These are phyloP conservation scores for Blastobotrys arbuscula DNA, from an alignment of 1,139 yeast genomes.

Conservation along the genomic window DNA sequence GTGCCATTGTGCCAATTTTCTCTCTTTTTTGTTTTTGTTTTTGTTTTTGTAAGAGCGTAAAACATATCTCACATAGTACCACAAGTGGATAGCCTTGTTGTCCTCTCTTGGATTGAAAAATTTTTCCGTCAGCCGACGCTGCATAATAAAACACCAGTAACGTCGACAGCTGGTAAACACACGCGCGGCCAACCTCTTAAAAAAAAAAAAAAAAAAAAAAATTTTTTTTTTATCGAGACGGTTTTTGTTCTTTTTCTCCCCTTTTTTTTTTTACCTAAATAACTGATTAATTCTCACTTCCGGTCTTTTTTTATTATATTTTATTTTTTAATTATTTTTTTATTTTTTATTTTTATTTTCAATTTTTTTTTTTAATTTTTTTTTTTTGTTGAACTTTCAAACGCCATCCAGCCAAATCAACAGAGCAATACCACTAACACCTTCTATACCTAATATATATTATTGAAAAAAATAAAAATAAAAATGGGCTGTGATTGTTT, in stretches of 20 bases:
- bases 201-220: too few species aligned
- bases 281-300: too few species aligned
- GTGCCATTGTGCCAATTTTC: too few species aligned
- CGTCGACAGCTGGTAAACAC: not conserved
- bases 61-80: too few species aligned
- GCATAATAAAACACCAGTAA: not conserved
- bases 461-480: not conserved
- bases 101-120: too few species aligned
- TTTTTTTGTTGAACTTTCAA: not conserved
- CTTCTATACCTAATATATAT: too few species aligned
- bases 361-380: not conserved
- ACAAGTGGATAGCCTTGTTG: too few species aligned
- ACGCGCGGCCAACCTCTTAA: constrained; percentile 3
- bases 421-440: too few species aligned
- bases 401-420: too few species aligned
- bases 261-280: too few species aligned
- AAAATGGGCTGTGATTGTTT: constrained; percentile 10
- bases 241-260: not conserved
- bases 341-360: not conserved
- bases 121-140: not conserved
- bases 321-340: not conserved
- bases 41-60: too few species aligned
- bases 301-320: not conserved
- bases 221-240: not conserved
- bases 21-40: too few species aligned